Conservation (phyloP, 139 green algal species). For the Coelastrella sp. region DNA sequence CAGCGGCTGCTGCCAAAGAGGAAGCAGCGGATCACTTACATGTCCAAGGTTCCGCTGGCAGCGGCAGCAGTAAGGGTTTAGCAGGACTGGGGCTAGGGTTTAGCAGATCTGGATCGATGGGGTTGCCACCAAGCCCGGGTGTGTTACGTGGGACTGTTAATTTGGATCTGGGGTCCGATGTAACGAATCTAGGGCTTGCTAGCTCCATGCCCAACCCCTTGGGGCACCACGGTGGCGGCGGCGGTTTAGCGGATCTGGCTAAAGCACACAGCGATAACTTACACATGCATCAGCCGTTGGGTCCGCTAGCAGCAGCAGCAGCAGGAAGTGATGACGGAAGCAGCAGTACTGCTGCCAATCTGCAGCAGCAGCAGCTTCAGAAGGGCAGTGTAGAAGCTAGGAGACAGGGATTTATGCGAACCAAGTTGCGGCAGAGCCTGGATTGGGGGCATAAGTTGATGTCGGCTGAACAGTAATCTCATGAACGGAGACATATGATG, state of each 20-base stretch:
- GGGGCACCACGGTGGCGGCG: neutral
- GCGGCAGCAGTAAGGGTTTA: neutral
- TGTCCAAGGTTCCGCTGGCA: neutral
- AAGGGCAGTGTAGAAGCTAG: neutral
- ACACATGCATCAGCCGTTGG: neutral
- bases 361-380: slow-evolving; percentile 29
- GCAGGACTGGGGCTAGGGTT: neutral
- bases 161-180: neutral
- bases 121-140: neutral
- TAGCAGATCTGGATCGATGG: neutral
- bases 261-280: neutral
- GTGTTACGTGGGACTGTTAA: neutral
- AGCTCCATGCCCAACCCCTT: neutral
- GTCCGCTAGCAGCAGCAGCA: neutral
- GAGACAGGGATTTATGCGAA: no score
- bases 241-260: neutral
- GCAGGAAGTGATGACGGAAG: neutral
- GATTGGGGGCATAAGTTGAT: slow-evolving; percentile 14
- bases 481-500: no score
- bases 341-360: neutral
- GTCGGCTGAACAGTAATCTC: neutral
- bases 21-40: neutral
- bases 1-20: slow-evolving; percentile 2
- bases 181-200: neutral
- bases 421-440: neutral